A percentile compares a stretch with the other conserved stretches of the same genome.
phyloP scores from a whole-genome alignment of 768 basidiomycete genomes.

The Tylopilus vinaceipallidus region DNA sequence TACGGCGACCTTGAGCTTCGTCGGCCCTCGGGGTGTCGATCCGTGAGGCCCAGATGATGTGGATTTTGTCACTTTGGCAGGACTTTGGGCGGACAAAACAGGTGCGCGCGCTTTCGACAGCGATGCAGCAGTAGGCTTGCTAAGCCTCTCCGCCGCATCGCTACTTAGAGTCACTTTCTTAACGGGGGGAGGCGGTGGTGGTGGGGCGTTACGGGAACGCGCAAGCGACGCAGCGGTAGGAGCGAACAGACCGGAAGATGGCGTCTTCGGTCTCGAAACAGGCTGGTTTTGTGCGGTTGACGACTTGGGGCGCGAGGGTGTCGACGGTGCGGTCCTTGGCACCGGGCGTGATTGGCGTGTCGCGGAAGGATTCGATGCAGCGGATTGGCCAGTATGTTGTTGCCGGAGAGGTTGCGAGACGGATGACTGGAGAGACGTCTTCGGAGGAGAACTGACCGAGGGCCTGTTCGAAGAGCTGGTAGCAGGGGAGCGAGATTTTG shows the following conservation, averaged over 20 bases:
- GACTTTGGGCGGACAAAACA: constrained; percentile 12
- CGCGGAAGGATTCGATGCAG: constrained; percentile 32
- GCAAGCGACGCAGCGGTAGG: constrained; percentile 85
- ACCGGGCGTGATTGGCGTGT: constrained; percentile 23
- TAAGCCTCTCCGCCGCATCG: constrained; percentile 61
- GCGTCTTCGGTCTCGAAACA: constrained; percentile 52
- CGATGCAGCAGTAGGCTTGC: constrained; percentile 82
- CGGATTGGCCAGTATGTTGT: constrained; percentile 43
- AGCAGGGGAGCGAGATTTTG: constrained; percentile 30
- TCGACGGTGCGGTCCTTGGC: constrained; percentile 31
- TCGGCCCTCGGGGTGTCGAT: constrained; percentile 27
- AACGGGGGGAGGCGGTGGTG: constrained; percentile 43
- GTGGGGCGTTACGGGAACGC: constrained; percentile 53
- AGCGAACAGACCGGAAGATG: constrained; percentile 68
- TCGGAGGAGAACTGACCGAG: constrained; percentile 24
- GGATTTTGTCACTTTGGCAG: constrained; percentile 30
- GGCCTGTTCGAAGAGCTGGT: constrained; percentile 22
- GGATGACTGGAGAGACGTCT: constrained; percentile 35
- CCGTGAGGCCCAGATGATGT: constrained; percentile 28
- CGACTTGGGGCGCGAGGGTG: constrained; percentile 38
- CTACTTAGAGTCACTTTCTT: constrained; percentile 56
- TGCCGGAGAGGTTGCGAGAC: constrained; percentile 36
- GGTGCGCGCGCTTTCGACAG: constrained; percentile 56
- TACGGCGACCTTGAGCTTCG: constrained; percentile 29
- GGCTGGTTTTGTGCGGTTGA: constrained; percentile 22